phyloP scores from a whole-genome alignment of 2,329 filamentous ascomycete genomes.

The Cladosporium cucumerinum region DNA sequence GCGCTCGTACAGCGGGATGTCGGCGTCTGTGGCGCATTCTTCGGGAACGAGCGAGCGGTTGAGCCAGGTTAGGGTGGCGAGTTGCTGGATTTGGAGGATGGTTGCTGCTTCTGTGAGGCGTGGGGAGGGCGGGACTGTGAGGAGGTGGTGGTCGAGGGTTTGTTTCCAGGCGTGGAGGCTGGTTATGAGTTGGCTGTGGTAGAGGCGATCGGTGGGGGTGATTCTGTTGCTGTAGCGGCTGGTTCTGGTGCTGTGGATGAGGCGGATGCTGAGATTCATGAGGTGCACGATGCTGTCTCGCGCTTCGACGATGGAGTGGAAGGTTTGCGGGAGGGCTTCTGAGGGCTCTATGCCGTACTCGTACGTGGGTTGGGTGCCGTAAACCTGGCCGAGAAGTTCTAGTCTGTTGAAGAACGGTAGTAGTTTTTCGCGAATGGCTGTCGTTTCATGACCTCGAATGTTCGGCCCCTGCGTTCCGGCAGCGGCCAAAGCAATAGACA shows the following conservation, averaged over 20 bases:
- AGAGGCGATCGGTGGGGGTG: slow-evolving; percentile 12
- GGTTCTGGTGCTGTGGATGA: slow-evolving; percentile 18
- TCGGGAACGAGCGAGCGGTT: slow-evolving; percentile 17
- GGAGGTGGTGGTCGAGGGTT: slow-evolving; percentile 16
- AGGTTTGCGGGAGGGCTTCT: slow-evolving; percentile 14
- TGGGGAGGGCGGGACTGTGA: background rate
- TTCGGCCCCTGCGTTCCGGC: background rate
- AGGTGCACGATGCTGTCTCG: slow-evolving; percentile 23
- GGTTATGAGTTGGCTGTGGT: slow-evolving; percentile 12
- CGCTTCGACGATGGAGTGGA: slow-evolving; percentile 20
- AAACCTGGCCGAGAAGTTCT: slow-evolving; percentile 21
- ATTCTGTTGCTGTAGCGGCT: slow-evolving; percentile 17
- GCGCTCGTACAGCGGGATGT: slow-evolving; percentile 16
- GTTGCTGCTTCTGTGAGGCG: slow-evolving; percentile 16
- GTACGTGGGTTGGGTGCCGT: slow-evolving; percentile 15
- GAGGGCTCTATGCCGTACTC: slow-evolving; percentile 8
- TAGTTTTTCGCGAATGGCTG: slow-evolving; percentile 18
- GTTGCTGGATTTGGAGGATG: slow-evolving; percentile 23
- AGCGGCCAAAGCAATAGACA: slow-evolving; percentile 21
- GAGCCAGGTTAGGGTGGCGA: slow-evolving; percentile 23
- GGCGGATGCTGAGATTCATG: slow-evolving; percentile 21
- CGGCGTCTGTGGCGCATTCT: slow-evolving; percentile 21
- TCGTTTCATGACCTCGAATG: background rate
- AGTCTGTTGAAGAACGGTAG: slow-evolving; percentile 23
- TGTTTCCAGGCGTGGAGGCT: slow-evolving; percentile 12